Conservation (phyloP, 495 filamentous ascomycete genomes). For the Lasiosphaeriaceae sp. region DNA sequence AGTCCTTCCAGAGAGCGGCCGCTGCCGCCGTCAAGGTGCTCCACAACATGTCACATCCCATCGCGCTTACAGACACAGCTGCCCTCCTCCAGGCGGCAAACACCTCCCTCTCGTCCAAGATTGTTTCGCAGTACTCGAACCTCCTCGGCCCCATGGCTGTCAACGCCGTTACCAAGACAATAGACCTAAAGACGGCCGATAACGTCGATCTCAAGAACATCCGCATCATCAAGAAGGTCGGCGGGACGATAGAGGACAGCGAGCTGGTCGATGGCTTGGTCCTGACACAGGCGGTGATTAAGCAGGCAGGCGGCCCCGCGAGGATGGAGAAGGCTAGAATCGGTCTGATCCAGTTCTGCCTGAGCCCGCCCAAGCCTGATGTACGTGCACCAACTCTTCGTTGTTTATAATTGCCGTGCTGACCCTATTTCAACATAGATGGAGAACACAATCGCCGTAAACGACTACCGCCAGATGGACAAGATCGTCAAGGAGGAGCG, state of each 20-base stretch:
- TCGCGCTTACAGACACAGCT: conserved; percentile 79
- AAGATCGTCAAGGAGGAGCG: conserved; percentile 99
- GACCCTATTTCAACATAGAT: conserved; percentile 53
- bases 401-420: not conserved
- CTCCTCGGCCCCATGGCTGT: conserved; percentile 94
- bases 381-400: conserved; percentile 46
- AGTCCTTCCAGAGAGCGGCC: conserved; percentile 94
- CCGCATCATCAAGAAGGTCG: conserved; percentile 94
- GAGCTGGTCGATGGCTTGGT: conserved; percentile 96
- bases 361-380: conserved; percentile 96
- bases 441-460: conserved; percentile 98
- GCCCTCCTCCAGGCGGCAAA: conserved; percentile 94
- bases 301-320: conserved; percentile 85
- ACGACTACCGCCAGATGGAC: conserved; percentile 99
- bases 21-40: conserved; percentile 82
- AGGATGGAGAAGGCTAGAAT: conserved; percentile 97
- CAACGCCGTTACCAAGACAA: conserved; percentile 89
- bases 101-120: conserved; percentile 97
- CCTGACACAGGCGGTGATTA: conserved; percentile 86
- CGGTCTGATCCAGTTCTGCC: conserved; percentile 96
- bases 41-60: conserved; percentile 91
- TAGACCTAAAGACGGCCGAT: conserved; percentile 89
- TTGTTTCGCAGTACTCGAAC: conserved; percentile 92
- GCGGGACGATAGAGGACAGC: conserved; percentile 96
- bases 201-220: conserved; percentile 97